A percentile compares a stretch with the other conserved stretches of the same genome.
These are phyloP conservation scores for Botryosphaeria agaves DNA, from an alignment of 2,329 filamentous ascomycete genomes.

Conservation along the genomic window DNA sequence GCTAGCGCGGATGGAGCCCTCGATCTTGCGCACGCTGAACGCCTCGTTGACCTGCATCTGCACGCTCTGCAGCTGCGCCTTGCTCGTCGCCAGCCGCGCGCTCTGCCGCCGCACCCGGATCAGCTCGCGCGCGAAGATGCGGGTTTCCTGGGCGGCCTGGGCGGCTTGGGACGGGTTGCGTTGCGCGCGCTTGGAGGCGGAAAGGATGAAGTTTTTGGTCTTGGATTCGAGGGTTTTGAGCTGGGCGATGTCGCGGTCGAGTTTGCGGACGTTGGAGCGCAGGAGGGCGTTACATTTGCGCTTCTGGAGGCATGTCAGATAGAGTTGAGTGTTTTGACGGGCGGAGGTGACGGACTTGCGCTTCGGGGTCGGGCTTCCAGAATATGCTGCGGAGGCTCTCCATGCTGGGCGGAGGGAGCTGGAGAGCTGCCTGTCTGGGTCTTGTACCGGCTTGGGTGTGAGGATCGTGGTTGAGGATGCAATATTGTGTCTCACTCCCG, in stretches of 20 bases:
- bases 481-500: no score
- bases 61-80: slow-evolving; percentile 81
- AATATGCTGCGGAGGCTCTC: slow-evolving; percentile 76
- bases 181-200: slow-evolving; percentile 65
- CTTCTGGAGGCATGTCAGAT: slow-evolving; percentile 38
- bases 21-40: slow-evolving; percentile 88
- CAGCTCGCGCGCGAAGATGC: slow-evolving; percentile 76
- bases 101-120: slow-evolving; percentile 65
- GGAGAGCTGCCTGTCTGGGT: no score
- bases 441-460: no score
- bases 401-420: slow-evolving; percentile 35
- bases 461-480: no score
- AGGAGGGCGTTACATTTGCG: slow-evolving; percentile 90
- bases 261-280: slow-evolving; percentile 75
- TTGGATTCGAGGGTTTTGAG: slow-evolving; percentile 68
- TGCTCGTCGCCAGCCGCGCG: slow-evolving; percentile 61
- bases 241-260: slow-evolving; percentile 78
- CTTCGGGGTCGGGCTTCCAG: slow-evolving; percentile 81
- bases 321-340: neutral
- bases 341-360: slow-evolving; percentile 46
- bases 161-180: slow-evolving; percentile 61
- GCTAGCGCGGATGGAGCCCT: slow-evolving; percentile 71
- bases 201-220: slow-evolving; percentile 69
- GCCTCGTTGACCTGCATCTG: slow-evolving; percentile 97
- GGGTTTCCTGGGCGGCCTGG: slow-evolving; percentile 67